Percentiles rank a stretch among this genome's conserved stretches.
phyloP scores from a whole-genome alignment of 495 filamentous ascomycete species.

The Daldinia vernicosa region DNA sequence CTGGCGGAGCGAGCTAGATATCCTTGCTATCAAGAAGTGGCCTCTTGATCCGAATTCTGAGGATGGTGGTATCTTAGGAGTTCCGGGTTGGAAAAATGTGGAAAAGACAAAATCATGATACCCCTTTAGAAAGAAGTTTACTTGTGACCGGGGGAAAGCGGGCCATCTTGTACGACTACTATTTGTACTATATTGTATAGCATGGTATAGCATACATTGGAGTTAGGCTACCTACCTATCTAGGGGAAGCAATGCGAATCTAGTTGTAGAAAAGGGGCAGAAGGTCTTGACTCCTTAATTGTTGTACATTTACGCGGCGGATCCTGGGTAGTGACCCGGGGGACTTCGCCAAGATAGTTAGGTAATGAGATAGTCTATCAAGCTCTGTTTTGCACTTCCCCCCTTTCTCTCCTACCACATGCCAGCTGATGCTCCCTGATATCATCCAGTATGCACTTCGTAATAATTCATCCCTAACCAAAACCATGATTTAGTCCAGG shows the following conservation, averaged over 20 bases:
- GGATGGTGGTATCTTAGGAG: constrained; percentile 62
- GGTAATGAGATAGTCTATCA: constrained; percentile 39
- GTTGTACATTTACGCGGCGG: constrained; percentile 45
- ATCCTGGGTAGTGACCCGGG: constrained; percentile 1
- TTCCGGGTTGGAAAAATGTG: constrained; percentile 50
- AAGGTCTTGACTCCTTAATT: constrained; percentile 6
- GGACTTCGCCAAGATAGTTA: constrained; percentile 25
- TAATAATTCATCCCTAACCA: not conserved
- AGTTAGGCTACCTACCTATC: not conserved
- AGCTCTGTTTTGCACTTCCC: constrained; percentile 23
- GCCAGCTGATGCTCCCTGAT: not conserved
- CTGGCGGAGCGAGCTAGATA: constrained; percentile 67
- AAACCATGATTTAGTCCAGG: constrained; percentile 57
- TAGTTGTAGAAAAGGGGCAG: constrained; percentile 8
- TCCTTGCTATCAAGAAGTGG: constrained; percentile 77
- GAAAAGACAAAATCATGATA: constrained; percentile 6
- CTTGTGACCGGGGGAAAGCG: not conserved
- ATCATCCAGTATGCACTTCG: not conserved
- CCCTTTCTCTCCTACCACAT: not conserved
- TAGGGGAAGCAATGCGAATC: constrained; percentile 7
- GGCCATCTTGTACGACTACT: constrained; percentile 10
- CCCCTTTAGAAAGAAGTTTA: constrained; percentile 2
- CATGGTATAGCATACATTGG: constrained; percentile 22
- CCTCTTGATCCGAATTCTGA: constrained; percentile 69
- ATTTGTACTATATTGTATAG: constrained; percentile 20